Conservation (phyloP, 768 basidiomycete species). For the Leucocoprinus leucothites region DNA sequence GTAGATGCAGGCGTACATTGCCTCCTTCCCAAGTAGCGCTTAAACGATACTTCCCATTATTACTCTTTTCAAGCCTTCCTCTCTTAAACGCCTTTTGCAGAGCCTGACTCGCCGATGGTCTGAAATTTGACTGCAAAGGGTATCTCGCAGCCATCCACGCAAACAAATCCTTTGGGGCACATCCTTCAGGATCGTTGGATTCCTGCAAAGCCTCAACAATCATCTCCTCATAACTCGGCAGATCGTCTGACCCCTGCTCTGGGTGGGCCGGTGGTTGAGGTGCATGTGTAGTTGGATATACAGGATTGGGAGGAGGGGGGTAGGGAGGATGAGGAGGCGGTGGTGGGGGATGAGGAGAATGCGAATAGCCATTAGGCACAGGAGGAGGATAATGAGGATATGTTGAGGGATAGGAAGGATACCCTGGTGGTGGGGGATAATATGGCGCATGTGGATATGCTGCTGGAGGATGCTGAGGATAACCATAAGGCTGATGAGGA, state of each 20-base stretch:
- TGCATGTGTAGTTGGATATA: conserved; percentile 21
- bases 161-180: conserved; percentile 80
- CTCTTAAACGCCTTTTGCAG: conserved; percentile 83
- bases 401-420: conserved; percentile 31
- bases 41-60: conserved; percentile 70
- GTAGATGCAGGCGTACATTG: conserved; percentile 46
- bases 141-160: conserved; percentile 81
- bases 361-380: conserved; percentile 38
- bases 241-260: conserved; percentile 40
- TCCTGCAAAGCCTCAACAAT: conserved; percentile 76
- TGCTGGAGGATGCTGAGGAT: conserved; percentile 47
- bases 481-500: conserved; percentile 56
- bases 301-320: conserved; percentile 28
- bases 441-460: conserved; percentile 69
- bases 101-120: conserved; percentile 87
- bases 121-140: conserved; percentile 84
- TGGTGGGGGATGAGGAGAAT: conserved; percentile 23
- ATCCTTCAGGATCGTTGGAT: conserved; percentile 67
- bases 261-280: conserved; percentile 26
- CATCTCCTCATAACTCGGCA: conserved; percentile 92
- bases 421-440: conserved; percentile 49
- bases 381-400: conserved; percentile 39
- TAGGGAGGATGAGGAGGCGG: conserved; percentile 34
- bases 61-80: conserved; percentile 74
- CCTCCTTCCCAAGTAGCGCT: conserved; percentile 82